A percentile compares a stretch with the other conserved stretches of the same genome.
Conservation (phyloP, 352 stramenopile genomes). For the Pythium phragmiticola region DNA sequence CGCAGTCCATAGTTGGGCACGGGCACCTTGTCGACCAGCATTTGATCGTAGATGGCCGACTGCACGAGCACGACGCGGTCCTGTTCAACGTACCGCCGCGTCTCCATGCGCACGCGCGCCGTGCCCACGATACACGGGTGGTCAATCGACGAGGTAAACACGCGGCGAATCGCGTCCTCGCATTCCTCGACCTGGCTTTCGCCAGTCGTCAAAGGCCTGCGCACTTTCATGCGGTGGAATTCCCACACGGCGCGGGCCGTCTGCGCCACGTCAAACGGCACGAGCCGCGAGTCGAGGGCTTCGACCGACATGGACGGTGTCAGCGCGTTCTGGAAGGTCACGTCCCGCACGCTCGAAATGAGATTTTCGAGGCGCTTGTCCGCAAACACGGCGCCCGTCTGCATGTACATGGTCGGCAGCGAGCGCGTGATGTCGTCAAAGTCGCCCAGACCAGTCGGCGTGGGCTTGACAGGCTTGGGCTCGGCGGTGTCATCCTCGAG, state of each 20-base stretch:
- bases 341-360: conserved; percentile 12
- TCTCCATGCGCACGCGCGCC: conserved; percentile 19
- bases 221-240: conserved; percentile 20
- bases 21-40: conserved; percentile 1
- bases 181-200: conserved; percentile 15
- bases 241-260: conserved; percentile 21
- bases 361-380: conserved; percentile 10
- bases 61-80: conserved; percentile 20
- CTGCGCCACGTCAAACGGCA: conserved; percentile 18
- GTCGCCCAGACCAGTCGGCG: background rate
- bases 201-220: background rate
- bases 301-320: conserved; percentile 22
- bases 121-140: background rate
- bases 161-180: conserved; percentile 15
- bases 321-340: conserved; percentile 16
- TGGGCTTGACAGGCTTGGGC: background rate
- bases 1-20: conserved; percentile 10
- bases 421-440: conserved; percentile 12
- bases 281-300: conserved; percentile 18
- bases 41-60: conserved; percentile 16
- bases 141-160: conserved; percentile 14
- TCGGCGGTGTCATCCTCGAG: background rate
- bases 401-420: conserved; percentile 22
- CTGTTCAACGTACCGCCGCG: conserved; percentile 12
- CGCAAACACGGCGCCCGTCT: conserved; percentile 17